phyloP scores from a whole-genome alignment of 176 grass and related monocot genomes.

The Tuctoria greenei region DNA sequence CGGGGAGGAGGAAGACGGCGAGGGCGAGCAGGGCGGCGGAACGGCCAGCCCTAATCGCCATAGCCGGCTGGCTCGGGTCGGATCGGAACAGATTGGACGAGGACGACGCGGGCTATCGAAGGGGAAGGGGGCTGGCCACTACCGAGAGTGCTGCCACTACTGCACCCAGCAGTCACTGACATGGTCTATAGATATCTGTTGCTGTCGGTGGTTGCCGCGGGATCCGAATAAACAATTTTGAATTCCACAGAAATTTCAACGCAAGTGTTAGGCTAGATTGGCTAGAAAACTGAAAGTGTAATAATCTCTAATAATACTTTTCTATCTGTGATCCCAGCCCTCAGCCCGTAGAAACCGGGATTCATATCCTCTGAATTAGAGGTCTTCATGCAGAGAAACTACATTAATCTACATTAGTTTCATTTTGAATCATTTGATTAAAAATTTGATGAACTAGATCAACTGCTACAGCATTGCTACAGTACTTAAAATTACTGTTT shows the following conservation, averaged over 20 bases:
- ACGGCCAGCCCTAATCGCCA: constrained; percentile 87
- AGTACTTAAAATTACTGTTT: no score
- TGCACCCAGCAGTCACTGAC: constrained; percentile 11
- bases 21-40: constrained; percentile 44
- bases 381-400: no score
- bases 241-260: not conserved
- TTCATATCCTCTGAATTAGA: no score
- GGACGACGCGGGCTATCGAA: not conserved
- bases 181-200: constrained; percentile 1
- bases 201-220: constrained; percentile 3
- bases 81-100: constrained; percentile 30
- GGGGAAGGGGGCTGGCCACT: not conserved
- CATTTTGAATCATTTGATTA: no score
- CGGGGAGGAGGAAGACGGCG: constrained; percentile 37
- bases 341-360: no score
- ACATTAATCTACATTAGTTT: no score
- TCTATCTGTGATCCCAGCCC: no score
- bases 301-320: no score
- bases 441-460: no score
- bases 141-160: constrained; percentile 20
- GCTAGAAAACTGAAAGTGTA: no score
- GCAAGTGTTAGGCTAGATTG: no score
- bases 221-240: not conserved
- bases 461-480: no score
- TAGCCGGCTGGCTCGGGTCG: constrained; percentile 54